Evolutionary conservation across 2,329 filamentous ascomycete species (phyloP), one percentile per base, ranked within the genome.

Genomic region (Aspergillus versicolor): DNA sequence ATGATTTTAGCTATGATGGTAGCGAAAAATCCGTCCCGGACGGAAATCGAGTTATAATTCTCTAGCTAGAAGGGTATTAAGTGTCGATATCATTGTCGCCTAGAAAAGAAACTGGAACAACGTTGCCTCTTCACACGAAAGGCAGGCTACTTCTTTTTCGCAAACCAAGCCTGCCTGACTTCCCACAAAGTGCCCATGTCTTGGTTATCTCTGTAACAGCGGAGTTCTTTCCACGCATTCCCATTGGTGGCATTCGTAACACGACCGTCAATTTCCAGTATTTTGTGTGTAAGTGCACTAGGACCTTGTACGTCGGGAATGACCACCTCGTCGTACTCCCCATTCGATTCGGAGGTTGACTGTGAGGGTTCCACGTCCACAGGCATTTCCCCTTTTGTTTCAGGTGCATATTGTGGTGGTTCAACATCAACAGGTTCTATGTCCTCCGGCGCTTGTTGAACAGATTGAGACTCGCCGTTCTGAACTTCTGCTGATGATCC

Each of bases 161-260:
- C 15, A 59, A 66, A 77, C 75, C 74, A 77, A 48, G 66, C 67
- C 54, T 77, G 72, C 43, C 77, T 67, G 44, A 79, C 66, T 41
- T 79, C 77, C 67, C 73, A 79, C 21, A 78, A 67, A 52, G 69
- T 76, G 4, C 77, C 77, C 65, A 79, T 77, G 43, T 79, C 77
- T 63, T 79, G 77, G 40, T 79, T 77, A 37, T 77, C 69, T 45
- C 77, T 68, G 44, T 71, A 73, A 51, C 73, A 76, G 8, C 77
- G 75, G 21, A 78, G 66, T 37, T 73, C 68, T 55, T 77, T 78
- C 77, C 77, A 79, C 8, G 75, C 65, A 66, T 78, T 79, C 1
- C 68, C 66, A 41, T 67, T 67, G 5, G 69, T 68, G 4, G 66
- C 59, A 4, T 69, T 58, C 5, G 53, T 64, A 19, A 71, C 61